Evolutionary conservation across 2,329 filamentous ascomycete species (phyloP), one percentile per base, ranked within the genome.

Genomic region (Pezicula radicicola): DNA sequence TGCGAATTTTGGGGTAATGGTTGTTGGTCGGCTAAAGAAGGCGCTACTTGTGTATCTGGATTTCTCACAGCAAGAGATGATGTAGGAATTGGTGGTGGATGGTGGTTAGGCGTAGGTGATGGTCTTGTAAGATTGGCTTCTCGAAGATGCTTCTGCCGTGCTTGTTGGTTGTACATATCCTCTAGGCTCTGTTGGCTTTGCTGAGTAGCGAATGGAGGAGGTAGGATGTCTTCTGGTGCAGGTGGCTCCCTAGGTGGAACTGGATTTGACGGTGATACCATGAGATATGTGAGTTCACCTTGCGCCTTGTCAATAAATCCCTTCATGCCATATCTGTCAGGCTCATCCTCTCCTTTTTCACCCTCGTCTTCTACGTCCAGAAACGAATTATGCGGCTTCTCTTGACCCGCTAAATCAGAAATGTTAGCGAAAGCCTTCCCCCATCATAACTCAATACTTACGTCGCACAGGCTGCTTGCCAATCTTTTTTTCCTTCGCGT

Each of bases 211-310:
- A 78, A 83, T 40, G 57, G 58, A 8, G 59, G 56, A 80, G 72
- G 73, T 52, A 84, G 71, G n/a, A 83, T 59, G 49, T 85, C 82
- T 46, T 85, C 83, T 25, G 83, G 75, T 40, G 81, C 80, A 4
- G 80, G 79, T 2, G 81, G 83, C 21, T 85, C 83, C 65, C 83
- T 76, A n/a, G 83, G 83, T 1, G 83, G 83, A 40, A 79, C 70
- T 3, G 83, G 83, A 65, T 87, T 87, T 39, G 83, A 83, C 1
- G 83, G 83, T 0, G 83, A 82, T 47, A 85, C 77, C 83, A 87
- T 85, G 13, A 87, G 74, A 61, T 87, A 87, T 56, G 83, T 84
- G 54, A 87, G 85, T 63, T 87, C 83, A 58, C 78, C 76, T 53
- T 66, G 85, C 76, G 67, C 83, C 84, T 84, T 81, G 57, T 86